Conservation (phyloP, 2,329 filamentous ascomycete genomes). For the Claviceps fusiformis region DNA sequence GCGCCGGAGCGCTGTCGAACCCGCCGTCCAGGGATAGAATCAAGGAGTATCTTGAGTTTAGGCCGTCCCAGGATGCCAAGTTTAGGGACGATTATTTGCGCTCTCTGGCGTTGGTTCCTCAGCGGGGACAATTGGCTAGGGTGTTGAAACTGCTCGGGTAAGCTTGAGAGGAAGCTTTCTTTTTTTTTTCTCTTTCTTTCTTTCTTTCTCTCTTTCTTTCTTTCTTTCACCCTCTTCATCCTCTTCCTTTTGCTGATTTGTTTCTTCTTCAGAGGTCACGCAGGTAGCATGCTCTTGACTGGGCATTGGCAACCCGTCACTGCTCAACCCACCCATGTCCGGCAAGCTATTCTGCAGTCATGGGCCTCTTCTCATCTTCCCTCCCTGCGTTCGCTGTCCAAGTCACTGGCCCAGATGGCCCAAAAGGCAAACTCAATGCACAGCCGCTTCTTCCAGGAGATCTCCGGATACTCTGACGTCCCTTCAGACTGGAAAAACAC, state of each 20-base stretch:
- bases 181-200: not conserved
- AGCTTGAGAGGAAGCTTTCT: slow-evolving; percentile 11
- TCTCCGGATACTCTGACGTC: slow-evolving; percentile 45
- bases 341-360: slow-evolving; percentile 46
- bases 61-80: slow-evolving; percentile 34
- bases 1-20: slow-evolving; percentile 21
- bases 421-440: slow-evolving; percentile 42
- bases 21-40: slow-evolving; percentile 30
- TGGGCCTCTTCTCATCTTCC: slow-evolving; percentile 48
- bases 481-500: slow-evolving; percentile 37
- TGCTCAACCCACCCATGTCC: slow-evolving; percentile 43
- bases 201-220: not conserved
- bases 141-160: slow-evolving; percentile 31
- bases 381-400: slow-evolving; percentile 40
- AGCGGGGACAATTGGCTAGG: slow-evolving; percentile 23
- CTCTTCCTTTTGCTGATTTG: not conserved
- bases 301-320: slow-evolving; percentile 51
- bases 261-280: slow-evolving; percentile 34
- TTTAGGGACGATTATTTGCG: slow-evolving; percentile 38
- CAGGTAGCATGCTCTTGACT: slow-evolving; percentile 52
- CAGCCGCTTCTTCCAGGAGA: slow-evolving; percentile 36
- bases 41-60: slow-evolving; percentile 37
- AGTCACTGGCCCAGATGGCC: slow-evolving; percentile 39
- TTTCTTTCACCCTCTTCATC: not conserved
- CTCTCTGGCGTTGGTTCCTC: slow-evolving; percentile 24